phyloP scores from a whole-genome alignment of 1,284 basidiomycete genomes.

The Puccinia hordei region DNA sequence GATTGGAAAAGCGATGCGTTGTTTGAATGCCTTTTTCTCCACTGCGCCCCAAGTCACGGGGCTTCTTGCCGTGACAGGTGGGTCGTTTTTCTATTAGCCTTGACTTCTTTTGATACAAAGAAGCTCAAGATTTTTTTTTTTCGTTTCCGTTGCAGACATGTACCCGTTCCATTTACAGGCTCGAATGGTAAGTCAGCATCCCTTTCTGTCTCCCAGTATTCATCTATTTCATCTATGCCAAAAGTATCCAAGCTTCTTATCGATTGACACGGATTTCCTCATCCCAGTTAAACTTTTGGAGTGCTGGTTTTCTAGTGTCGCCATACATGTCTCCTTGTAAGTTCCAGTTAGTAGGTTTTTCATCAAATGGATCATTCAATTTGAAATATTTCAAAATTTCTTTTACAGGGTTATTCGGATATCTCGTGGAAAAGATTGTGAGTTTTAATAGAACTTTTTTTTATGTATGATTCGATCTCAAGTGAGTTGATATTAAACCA shows the following conservation, averaged over 20 bases:
- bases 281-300: constrained; percentile 61
- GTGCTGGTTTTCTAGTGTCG: constrained; percentile 52
- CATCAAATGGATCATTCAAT: no score
- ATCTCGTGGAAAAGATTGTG: constrained; percentile 42
- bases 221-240: background rate
- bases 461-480: no score
- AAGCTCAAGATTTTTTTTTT: constrained; percentile 65
- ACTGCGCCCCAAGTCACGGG: constrained; percentile 60
- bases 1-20: constrained; percentile 67
- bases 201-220: background rate
- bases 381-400: background rate
- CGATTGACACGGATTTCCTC: background rate
- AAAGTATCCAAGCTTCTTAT: background rate
- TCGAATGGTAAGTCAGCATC: constrained; percentile 74
- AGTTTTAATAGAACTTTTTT: background rate
- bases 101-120: constrained; percentile 56
- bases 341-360: no score
- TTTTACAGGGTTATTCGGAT: constrained; percentile 47
- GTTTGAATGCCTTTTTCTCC: constrained; percentile 71
- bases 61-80: constrained; percentile 23
- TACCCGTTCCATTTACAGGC: constrained; percentile 76
- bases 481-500: no score
- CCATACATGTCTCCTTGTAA: constrained; percentile 43
- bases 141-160: constrained; percentile 61
- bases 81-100: constrained; percentile 60